Base-by-base conservation (phyloP, 768 basidiomycete genomes). In the Plicaturopsis crispa region DNA sequence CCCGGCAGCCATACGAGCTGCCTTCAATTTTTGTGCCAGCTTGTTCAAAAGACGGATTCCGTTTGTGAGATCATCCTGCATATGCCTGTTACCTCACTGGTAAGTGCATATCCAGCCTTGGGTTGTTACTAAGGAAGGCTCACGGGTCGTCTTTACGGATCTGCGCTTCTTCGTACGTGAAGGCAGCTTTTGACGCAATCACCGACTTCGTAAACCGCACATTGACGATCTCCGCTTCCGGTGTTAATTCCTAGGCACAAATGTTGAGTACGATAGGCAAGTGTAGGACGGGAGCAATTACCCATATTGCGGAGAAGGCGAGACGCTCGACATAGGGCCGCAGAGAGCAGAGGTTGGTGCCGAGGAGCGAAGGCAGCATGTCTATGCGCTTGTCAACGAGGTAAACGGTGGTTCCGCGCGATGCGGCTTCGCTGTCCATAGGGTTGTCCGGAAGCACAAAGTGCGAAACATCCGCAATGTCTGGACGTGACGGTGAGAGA, bases 301-400 rank as follows among this genome's bases (percentile, higher is more conserved):
- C 93, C 94, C 96, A 99, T 38, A 99, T 86, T 8, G 80, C 85
- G 0, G 90, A 93, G 55, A 99, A 98, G 2, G 94, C 96, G 33
- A 99, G 59, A 19, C 96, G 72, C 61, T 98, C 96, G 5, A 99
- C 93, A 49, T 84, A 75, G 1, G 93, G 91, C 33, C 94, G 63
- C 26, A 99, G 67, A 4, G 91, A 94, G 56, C 96, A 99, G 8
- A 99, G 62, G 51, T 98, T 99, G 1, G 94, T 98, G 1, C 96
- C 96, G 5, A 99, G 70, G 6, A 99, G 70, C 3, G 81, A 67
- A 0, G 96, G 96, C 34, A 99, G 69, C 96, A 99, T 99, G 65
- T 98, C 96, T 36, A 99, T 91, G 23, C 94, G 87, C 60, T 93
- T 94, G 67, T 99, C 94, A 4, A 98, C 94, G 2, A 99, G 76